Percentiles rank a stretch among this genome's conserved stretches.
Conservation (phyloP, 2,329 filamentous ascomycete genomes). For the Stemphylium vesicarium region DNA sequence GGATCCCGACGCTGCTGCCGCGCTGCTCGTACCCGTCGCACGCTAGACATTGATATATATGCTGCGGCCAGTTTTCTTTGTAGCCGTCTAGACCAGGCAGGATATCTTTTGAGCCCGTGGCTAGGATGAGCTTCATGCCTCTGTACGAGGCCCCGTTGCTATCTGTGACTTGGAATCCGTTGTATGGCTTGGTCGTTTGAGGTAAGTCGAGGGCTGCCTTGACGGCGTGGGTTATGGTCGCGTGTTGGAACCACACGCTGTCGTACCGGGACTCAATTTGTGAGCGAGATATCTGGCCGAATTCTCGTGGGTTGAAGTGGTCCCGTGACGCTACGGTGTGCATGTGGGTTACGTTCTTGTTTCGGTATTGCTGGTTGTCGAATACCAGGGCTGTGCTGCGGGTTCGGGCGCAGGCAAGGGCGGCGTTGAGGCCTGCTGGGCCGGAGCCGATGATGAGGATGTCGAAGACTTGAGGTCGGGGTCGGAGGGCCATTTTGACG, state of each 20-base stretch:
- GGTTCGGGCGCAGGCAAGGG: constrained; percentile 49
- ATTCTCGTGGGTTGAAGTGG: constrained; percentile 34
- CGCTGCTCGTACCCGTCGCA: constrained; percentile 67
- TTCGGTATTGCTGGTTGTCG: constrained; percentile 53
- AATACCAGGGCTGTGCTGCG: constrained; percentile 53
- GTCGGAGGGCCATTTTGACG: constrained; percentile 2
- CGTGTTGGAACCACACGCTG: constrained; percentile 42
- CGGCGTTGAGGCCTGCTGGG: constrained; percentile 54
- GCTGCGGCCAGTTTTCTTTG: constrained; percentile 58
- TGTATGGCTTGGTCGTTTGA: constrained; percentile 24
- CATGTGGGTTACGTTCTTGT: constrained; percentile 53
- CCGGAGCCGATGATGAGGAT: constrained; percentile 50
- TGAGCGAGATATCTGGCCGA: constrained; percentile 40
- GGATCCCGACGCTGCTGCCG: constrained; percentile 45
- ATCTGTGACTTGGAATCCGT: constrained; percentile 53
- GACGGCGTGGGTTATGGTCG: constrained; percentile 27
- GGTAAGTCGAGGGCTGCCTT: constrained; percentile 22
- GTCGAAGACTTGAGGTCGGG: constrained; percentile 23
- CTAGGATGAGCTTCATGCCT: constrained; percentile 63
- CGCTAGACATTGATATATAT: constrained; percentile 63
- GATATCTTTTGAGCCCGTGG: constrained; percentile 61
- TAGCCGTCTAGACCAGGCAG: constrained; percentile 61
- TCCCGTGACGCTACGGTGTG: constrained; percentile 47
- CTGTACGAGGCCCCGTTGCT: constrained; percentile 51
- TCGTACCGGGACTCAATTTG: constrained; percentile 48